Conservation (phyloP, 1,284 basidiomycete species). For the Neolentinus lepideus region DNA sequence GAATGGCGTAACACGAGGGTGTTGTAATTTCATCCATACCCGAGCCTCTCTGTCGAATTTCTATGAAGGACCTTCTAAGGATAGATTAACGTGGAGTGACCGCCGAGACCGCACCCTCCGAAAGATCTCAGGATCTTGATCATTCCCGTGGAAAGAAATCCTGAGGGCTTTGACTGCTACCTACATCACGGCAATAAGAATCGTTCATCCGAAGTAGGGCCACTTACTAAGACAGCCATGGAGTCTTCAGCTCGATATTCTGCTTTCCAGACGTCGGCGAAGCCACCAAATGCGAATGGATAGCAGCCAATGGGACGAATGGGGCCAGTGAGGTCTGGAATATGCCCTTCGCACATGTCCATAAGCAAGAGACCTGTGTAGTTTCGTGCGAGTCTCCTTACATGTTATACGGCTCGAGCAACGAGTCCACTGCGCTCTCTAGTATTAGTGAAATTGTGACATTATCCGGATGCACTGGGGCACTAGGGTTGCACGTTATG, state of each 20-base stretch:
- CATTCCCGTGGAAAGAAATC: not conserved
- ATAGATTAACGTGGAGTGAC: not conserved
- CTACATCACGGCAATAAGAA: not conserved
- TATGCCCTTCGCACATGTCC: not conserved
- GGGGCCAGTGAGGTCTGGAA: not conserved
- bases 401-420: too few relatives aligned
- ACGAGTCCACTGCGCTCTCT: too few relatives aligned
- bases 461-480: too few relatives aligned
- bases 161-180: not conserved
- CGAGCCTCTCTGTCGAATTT: slow-evolving; percentile 12
- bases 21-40: slow-evolving; percentile 14
- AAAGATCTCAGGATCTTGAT: too few relatives aligned
- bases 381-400: too few relatives aligned
- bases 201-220: not conserved
- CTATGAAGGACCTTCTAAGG: slow-evolving; percentile 4
- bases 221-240: not conserved
- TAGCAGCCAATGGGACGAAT: not conserved
- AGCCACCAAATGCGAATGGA: not conserved
- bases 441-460: too few relatives aligned
- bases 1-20: slow-evolving; percentile 16
- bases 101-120: too few relatives aligned
- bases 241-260: not conserved
- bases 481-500: too few relatives aligned
- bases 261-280: not conserved
- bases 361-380: not conserved